These are phyloP conservation scores for Diutina catenulata DNA, from an alignment of 1,139 yeast species.

Conservation along the genomic window DNA sequence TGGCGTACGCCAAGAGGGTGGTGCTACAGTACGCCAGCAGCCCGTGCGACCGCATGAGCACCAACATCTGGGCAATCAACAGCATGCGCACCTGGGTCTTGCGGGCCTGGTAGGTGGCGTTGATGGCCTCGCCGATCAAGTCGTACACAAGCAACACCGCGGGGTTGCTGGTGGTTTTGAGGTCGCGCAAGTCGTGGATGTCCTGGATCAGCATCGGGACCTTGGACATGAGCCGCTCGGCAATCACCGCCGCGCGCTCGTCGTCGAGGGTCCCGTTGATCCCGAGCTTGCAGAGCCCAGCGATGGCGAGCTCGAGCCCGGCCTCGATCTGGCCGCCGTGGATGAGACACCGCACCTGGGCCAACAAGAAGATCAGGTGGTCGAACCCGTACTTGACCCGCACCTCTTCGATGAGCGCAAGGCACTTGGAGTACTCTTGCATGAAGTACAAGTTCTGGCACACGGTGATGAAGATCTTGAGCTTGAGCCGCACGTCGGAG, in stretches of 20 bases:
- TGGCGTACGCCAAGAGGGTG: conserved; percentile 22
- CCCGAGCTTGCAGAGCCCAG: conserved; percentile 20
- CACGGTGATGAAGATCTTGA: conserved; percentile 20
- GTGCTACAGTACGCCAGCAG: conserved; percentile 17
- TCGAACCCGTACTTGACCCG: conserved; percentile 16
- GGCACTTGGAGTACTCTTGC: conserved; percentile 19
- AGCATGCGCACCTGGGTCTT: conserved; percentile 15
- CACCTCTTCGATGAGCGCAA: conserved; percentile 16
- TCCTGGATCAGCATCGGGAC: conserved; percentile 34
- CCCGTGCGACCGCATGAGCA: conserved; percentile 17
- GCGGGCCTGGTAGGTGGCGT: conserved; percentile 20
- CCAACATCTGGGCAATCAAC: conserved; percentile 15
- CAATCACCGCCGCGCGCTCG: conserved; percentile 14
- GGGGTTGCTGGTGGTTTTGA: conserved; percentile 17
- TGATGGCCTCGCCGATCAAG: conserved; percentile 28
- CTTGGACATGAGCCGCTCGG: conserved; percentile 15
- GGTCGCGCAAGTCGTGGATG: conserved; percentile 21
- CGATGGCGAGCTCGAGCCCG: conserved; percentile 26
- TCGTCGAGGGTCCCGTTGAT: conserved; percentile 16
- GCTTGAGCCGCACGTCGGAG: conserved; percentile 12
- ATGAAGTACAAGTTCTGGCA: conserved; percentile 21
- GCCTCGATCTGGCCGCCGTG: conserved; percentile 20
- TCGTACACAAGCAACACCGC: conserved; percentile 26
- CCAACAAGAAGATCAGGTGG: conserved; percentile 21
- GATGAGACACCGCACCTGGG: conserved; percentile 29